These are phyloP conservation scores for Pestalotiopsis sp. DNA, from an alignment of 2,329 filamentous ascomycete species.

Conservation along the genomic window DNA sequence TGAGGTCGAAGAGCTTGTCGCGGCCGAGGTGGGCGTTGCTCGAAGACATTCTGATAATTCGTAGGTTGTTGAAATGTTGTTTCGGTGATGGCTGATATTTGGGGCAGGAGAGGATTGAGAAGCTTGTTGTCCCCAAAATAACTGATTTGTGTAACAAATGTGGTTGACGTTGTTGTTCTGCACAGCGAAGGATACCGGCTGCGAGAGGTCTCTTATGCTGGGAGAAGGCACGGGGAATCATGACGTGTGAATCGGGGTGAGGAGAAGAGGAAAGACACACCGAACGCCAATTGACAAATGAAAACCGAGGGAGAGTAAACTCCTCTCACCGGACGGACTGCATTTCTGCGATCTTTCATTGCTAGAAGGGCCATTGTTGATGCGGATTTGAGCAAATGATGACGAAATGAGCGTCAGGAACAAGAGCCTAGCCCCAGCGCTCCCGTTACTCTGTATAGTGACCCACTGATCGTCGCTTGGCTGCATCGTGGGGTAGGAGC, in stretches of 20 bases:
- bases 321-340: not conserved
- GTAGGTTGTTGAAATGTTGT: not conserved
- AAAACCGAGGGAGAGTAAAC: not conserved
- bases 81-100: not conserved
- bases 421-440: not conserved
- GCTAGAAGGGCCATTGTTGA: not conserved
- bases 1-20: conserved; percentile 43
- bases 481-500: not conserved
- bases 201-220: conserved; percentile 6
- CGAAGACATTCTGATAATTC: conserved; percentile 26
- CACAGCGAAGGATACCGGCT: not conserved
- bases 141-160: not conserved
- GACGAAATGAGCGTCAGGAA: conserved; percentile 5
- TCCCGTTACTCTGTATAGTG: not conserved
- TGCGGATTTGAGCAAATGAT: not conserved
- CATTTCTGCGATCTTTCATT: not conserved
- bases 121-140: not conserved
- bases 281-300: not conserved
- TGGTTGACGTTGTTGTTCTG: not conserved
- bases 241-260: not conserved
- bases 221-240: conserved; percentile 6
- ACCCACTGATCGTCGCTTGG: not conserved
- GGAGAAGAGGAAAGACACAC: not conserved
- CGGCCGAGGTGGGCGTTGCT: conserved; percentile 36
- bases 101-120: not conserved